Evolutionary conservation across 2,329 filamentous ascomycete genomes (phyloP).

Genomic region (Colletotrichum eleusines): DNA sequence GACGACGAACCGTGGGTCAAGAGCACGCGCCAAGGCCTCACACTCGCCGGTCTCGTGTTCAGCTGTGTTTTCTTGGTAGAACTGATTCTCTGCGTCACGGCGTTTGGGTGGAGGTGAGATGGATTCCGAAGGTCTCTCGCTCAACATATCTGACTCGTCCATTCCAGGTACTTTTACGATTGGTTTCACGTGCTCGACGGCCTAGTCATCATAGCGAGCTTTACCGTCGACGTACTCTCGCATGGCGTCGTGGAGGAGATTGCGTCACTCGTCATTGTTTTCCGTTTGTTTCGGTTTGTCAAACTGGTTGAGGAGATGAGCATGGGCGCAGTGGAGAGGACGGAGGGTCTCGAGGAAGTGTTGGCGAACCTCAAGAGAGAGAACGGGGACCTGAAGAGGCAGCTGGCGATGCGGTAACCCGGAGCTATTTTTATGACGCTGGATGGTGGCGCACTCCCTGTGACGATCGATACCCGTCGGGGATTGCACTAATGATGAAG

Average conservation of each 20-base stretch:
- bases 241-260: conserved; percentile 72
- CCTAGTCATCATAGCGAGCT: conserved; percentile 70
- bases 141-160: conserved; percentile 31
- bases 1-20: conserved; percentile 57
- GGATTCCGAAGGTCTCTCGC: neutral
- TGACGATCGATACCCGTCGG: neutral
- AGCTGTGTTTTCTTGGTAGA: conserved; percentile 75
- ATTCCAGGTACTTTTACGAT: conserved; percentile 64
- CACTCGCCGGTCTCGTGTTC: conserved; percentile 67
- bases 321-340: conserved; percentile 71
- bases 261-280: conserved; percentile 73
- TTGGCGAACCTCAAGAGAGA: conserved; percentile 65
- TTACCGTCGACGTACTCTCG: conserved; percentile 71
- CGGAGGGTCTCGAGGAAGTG: conserved; percentile 66
- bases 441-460: conserved; percentile 7
- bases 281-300: conserved; percentile 76
- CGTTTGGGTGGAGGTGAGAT: conserved; percentile 70
- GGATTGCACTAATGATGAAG: conserved; percentile 28
- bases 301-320: conserved; percentile 79
- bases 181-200: conserved; percentile 76
- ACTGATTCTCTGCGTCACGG: conserved; percentile 68
- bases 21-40: conserved; percentile 55
- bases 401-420: conserved; percentile 34
- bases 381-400: conserved; percentile 51
- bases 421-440: neutral